Evolutionary conservation across 768 basidiomycete species (phyloP).

Genomic region (Termitomyces sp.): DNA sequence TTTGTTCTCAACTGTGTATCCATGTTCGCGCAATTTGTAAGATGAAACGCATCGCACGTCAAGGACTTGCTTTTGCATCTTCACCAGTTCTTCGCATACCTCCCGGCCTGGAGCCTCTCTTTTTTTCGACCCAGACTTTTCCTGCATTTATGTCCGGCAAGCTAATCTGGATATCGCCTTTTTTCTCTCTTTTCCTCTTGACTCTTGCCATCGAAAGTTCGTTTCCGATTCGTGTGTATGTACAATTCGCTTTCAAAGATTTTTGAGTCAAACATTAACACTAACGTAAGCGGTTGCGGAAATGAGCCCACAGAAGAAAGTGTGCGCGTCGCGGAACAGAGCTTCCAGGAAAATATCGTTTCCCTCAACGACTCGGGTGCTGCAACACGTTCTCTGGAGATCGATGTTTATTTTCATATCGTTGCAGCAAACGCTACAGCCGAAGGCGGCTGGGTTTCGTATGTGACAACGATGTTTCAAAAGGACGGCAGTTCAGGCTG

Average conservation of each 20-base stretch:
- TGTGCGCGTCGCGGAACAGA: too few species aligned
- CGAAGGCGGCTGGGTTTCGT: not conserved
- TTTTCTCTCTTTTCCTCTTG: not conserved
- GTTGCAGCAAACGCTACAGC: not conserved
- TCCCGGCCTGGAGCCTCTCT: not conserved
- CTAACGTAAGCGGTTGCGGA: not conserved
- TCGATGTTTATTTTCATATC: not conserved
- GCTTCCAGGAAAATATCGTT: not conserved
- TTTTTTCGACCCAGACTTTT: not conserved
- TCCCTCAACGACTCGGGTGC: not conserved
- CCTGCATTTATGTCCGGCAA: not conserved
- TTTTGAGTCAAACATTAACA: not conserved
- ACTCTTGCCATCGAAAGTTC: not conserved
- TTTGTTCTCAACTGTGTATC: not conserved
- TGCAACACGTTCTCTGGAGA: not conserved
- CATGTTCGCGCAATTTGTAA: not conserved
- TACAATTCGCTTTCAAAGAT: not conserved
- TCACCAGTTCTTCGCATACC: not conserved
- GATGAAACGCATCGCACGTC: not conserved
- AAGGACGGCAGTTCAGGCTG: not conserved
- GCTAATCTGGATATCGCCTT: not conserved
- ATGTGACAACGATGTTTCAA: not conserved
- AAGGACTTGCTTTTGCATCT: not conserved
- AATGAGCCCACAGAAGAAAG: not conserved
- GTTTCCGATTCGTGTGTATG: not conserved